Percentiles rank a stretch among this genome's conserved stretches.
These are phyloP conservation scores for Mortierella sp. DNA, from an alignment of 371 early-diverging fungal species.

Conservation along the genomic window DNA sequence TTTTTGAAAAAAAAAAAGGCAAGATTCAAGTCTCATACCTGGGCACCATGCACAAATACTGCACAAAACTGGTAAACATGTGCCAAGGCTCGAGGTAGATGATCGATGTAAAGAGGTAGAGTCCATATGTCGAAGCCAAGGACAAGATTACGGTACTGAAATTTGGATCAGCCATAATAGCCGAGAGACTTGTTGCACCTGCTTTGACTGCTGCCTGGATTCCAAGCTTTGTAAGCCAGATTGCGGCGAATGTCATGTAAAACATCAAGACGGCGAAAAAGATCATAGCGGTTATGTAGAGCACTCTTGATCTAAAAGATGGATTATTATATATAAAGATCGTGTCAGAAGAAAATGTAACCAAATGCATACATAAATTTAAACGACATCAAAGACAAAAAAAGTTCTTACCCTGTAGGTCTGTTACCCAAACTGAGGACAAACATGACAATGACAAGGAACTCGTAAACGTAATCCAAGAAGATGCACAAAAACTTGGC, in stretches of 20 bases:
- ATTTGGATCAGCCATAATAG: conserved; percentile 50
- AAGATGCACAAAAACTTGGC: conserved; percentile 65
- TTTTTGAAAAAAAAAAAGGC: neutral
- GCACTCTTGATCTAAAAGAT: conserved; percentile 60
- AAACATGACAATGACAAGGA: conserved; percentile 78
- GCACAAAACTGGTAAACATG: conserved; percentile 90
- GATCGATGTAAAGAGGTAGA: conserved; percentile 82
- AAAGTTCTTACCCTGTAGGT: conserved; percentile 68
- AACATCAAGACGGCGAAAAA: conserved; percentile 84
- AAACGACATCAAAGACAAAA: neutral
- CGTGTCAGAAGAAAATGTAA: neutral
- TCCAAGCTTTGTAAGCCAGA: conserved; percentile 68
- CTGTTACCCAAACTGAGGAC: conserved; percentile 86
- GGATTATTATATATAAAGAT: neutral
- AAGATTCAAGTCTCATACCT: conserved; percentile 41
- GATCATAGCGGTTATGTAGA: conserved; percentile 74
- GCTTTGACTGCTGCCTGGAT: conserved; percentile 39
- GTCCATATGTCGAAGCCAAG: conserved; percentile 83
- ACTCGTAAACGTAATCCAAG: conserved; percentile 72
- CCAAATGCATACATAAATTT: no score
- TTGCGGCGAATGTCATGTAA: conserved; percentile 76
- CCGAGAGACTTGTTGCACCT: conserved; percentile 42
- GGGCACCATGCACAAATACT: conserved; percentile 91
- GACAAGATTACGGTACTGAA: conserved; percentile 91
- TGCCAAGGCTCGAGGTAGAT: conserved; percentile 95